Base-by-base conservation (phyloP, 2,329 filamentous ascomycete species). In the Aspergillus sp. region DNA sequence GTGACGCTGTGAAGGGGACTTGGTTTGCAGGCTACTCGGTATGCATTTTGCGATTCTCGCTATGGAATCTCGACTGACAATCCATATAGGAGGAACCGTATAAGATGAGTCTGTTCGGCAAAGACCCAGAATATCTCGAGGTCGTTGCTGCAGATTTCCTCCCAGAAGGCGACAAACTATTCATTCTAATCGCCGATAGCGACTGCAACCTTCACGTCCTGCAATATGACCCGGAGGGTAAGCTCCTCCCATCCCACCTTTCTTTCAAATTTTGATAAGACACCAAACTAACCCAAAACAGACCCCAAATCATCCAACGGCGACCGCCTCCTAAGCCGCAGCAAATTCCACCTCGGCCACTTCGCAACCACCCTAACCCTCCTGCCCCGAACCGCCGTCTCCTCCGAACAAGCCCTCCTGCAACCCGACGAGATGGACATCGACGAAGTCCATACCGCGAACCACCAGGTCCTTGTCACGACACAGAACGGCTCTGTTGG, bases 21-120 rank as follows among this genome's bases (percentile, higher is more conserved):
- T 97, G 93, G 90, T 94, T 98, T 57, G 87, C 88, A 0, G 93
- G 93, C 0, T 98, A 96, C 63, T 93, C 88, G 7, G 78, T 80
- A 74, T 45, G 73, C 13, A 7, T 1, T 12, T 7, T 42, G 15
- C 23, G 7, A 38, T 27, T 17, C 27, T 10, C 4, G 13, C 35
- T 22, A 25, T 12, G 22, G 20, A 15, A 7, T 32, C 35, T 37
- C 19, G 42, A 19, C 30, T 51, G 22, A 53, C 49, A 41, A 44
- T 48, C 30, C 35, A 17, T 55, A 41, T 41, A 80, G 71, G 91
- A 98, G 70, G 93, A 97, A 62, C 93, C 93, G 1, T 98, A 97
- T 66, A 90, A 87, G 57, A 90, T 98, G 82, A 86, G 90, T 53
- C 78, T 96, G 3, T 90, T 97, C 56, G 90, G 90, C 38, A 96